phyloP scores from a whole-genome alignment of 495 filamentous ascomycete genomes.

The Neurospora africana region DNA sequence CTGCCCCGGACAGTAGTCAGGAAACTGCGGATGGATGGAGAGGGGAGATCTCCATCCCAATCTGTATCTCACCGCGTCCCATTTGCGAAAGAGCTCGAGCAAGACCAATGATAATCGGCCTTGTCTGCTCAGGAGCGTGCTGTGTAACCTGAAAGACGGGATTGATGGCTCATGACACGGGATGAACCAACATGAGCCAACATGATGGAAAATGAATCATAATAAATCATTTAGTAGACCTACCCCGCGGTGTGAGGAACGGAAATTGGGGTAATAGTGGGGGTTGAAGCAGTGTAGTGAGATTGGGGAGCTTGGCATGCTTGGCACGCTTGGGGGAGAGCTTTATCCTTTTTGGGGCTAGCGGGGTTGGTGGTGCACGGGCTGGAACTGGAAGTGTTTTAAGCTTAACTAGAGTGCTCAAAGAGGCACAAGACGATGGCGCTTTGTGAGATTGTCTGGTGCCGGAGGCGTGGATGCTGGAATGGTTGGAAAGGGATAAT shows the following conservation, averaged over 20 bases:
- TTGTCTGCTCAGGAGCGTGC: too few relatives aligned
- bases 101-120: too few relatives aligned
- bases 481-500: not conserved
- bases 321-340: not conserved
- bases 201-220: slow-evolving; percentile 10
- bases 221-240: slow-evolving; percentile 14
- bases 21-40: too few relatives aligned
- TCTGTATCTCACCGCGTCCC: too few relatives aligned
- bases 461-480: not conserved
- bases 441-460: not conserved
- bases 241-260: not conserved
- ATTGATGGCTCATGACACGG: not conserved
- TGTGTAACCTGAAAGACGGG: not conserved
- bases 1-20: too few relatives aligned
- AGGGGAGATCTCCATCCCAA: too few relatives aligned
- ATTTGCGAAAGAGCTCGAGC: too few relatives aligned
- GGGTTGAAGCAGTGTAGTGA: too few relatives aligned
- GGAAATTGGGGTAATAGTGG: not conserved
- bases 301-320: too few relatives aligned
- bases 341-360: not conserved
- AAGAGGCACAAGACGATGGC: not conserved
- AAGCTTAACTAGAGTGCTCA: not conserved
- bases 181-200: not conserved
- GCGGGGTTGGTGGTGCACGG: not conserved
- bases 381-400: too few relatives aligned